Evolutionary conservation across 2,329 filamentous ascomycete species (phyloP), one percentile per base, ranked within the genome.

Genomic region (Plenodomus tracheiphilus): DNA sequence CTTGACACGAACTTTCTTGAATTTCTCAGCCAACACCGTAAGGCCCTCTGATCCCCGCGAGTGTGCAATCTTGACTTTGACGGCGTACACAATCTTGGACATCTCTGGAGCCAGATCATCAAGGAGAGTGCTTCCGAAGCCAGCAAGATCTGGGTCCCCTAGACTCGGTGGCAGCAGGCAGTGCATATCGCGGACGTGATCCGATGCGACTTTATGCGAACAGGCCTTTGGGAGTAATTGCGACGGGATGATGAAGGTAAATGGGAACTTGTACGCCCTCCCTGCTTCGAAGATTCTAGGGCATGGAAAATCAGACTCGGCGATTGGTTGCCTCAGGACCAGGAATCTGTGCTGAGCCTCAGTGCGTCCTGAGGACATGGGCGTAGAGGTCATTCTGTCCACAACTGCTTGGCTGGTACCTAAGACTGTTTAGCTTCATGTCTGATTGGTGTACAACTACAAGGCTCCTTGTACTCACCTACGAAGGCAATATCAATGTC

Each of bases 61-160:
- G 46, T 74, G 77, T 9, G 73, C 62, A 17, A 84, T 64, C 28
- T 74, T 75, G 10, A 76, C 77, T 28, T 77, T 75, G 47, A 87
- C 74, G 1, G 74, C 75, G 59, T 87, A 88, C 2, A 74, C 72
- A 39, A 87, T 80, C 61, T 77, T 81, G 28, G 77, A 74, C 84
- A 87, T 86, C 8, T 83, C 78, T 0, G 85, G 85, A 2, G 81
- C 75, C 63, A 86, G 73, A 57, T 87, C 85, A 61, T 87, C 83
- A 35, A 83, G 73, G 16, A 82, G 65, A 2, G 70, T 70, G 30
- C 74, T 75, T 9, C 79, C 79, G 52, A 78, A 75, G 19, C 75
- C 76, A 39, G 77, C 74, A n/a, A 81, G 66, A 59, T 79, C 78
- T 8, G 78, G 72, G 48, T 86, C 84, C 11, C 85, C 85, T 17